A percentile compares a stretch with the other conserved stretches of the same genome.
Evolutionary conservation across 1,284 basidiomycete species (phyloP).

Genomic region (Bjerkandera adusta): DNA sequence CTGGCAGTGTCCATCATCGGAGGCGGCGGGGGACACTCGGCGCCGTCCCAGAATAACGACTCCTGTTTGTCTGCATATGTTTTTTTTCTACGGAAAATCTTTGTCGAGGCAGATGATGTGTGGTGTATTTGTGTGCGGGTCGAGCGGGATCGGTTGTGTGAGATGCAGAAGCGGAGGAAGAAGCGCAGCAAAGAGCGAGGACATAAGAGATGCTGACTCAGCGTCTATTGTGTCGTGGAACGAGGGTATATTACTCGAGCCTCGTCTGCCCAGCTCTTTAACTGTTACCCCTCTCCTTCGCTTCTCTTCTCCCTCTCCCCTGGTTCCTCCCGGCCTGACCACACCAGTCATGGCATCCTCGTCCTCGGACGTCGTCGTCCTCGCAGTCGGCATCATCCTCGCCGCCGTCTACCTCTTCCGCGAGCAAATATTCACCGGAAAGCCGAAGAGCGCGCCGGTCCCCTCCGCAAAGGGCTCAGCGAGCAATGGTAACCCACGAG

Average conservation of each 20-base stretch:
- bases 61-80: too few relatives aligned
- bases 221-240: constrained; percentile 8
- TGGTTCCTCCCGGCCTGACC: constrained; percentile 31
- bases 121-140: not conserved
- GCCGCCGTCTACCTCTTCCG: constrained; percentile 79
- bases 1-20: too few relatives aligned
- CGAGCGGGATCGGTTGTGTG: not conserved
- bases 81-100: not conserved
- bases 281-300: constrained; percentile 11
- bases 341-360: constrained; percentile 45
- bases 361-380: constrained; percentile 65
- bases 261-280: constrained; percentile 10
- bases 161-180: not conserved
- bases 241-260: constrained; percentile 5
- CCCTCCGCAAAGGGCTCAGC: constrained; percentile 40
- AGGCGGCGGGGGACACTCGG: constrained; percentile 2
- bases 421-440: constrained; percentile 67
- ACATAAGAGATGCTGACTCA: constrained; percentile 9
- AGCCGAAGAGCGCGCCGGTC: constrained; percentile 51
- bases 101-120: not conserved
- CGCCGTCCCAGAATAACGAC: constrained; percentile 4
- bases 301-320: constrained; percentile 12
- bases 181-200: constrained; percentile 2
- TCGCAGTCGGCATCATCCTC: constrained; percentile 66
- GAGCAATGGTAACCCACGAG: constrained; percentile 78